These are phyloP conservation scores for Vitis hybrid DNA, from an alignment of 177 flowering plant genomes.

Conservation along the genomic window DNA sequence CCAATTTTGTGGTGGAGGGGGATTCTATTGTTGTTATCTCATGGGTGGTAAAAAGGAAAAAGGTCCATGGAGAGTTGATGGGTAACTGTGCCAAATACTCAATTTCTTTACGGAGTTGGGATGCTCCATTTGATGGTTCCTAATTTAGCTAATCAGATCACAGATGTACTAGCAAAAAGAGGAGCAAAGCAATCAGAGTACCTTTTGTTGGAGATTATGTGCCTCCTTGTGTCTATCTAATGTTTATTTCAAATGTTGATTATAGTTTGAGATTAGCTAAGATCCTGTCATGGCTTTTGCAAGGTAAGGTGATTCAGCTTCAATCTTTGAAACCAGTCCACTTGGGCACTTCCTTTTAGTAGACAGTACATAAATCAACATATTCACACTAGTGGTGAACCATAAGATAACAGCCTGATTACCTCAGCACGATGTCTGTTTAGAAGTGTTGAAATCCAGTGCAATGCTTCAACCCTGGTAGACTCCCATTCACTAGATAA, in stretches of 20 bases:
- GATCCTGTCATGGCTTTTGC: not conserved
- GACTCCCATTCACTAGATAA: conserved; percentile 86
- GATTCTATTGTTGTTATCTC: too few relatives aligned
- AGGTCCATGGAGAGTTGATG: too few relatives aligned
- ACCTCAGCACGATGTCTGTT: conserved; percentile 83
- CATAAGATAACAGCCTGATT: conserved; percentile 7
- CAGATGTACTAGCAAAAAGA: too few relatives aligned
- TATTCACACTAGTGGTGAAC: not conserved
- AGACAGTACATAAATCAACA: not conserved
- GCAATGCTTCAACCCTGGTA: conserved; percentile 88
- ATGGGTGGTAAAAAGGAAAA: too few relatives aligned
- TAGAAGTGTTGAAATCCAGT: conserved; percentile 87
- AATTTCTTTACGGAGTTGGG: too few relatives aligned
- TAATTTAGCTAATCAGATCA: too few relatives aligned
- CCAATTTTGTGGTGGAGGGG: too few relatives aligned
- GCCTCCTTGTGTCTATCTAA: too few relatives aligned
- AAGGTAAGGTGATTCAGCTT: not conserved
- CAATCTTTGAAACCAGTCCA: not conserved
- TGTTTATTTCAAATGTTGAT: not conserved
- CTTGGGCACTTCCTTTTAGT: not conserved
- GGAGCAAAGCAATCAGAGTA: too few relatives aligned
- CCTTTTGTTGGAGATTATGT: too few relatives aligned
- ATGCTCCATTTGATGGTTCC: too few relatives aligned
- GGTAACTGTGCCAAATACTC: too few relatives aligned
- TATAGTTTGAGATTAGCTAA: not conserved